Percentiles rank a stretch among this genome's conserved stretches.
phyloP scores from a whole-genome alignment of 1,139 yeast genomes.

The Pichia inconspicua region DNA sequence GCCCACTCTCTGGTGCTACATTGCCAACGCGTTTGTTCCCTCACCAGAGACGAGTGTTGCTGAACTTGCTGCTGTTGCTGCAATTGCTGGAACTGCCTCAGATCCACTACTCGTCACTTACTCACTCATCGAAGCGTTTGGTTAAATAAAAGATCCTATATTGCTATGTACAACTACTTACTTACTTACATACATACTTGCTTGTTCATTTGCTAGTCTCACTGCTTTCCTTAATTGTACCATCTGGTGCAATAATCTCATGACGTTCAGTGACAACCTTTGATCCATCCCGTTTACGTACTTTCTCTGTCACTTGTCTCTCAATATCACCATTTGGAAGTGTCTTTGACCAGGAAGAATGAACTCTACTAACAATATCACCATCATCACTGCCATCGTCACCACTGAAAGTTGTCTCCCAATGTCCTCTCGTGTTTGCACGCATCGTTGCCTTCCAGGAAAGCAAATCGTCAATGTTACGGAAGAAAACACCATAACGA shows the following conservation, averaged over 20 bases:
- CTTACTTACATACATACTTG: no score
- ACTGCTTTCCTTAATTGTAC: conserved; percentile 6
- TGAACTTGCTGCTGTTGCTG: conserved; percentile 2
- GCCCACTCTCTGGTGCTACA: conserved; percentile 32
- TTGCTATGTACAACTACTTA: no score
- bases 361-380: conserved; percentile 31
- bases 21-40: conserved; percentile 56
- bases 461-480: conserved; percentile 55
- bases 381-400: conserved; percentile 39
- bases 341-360: conserved; percentile 9
- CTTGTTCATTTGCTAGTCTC: no score
- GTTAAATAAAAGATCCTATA: not conserved
- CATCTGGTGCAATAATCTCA: conserved; percentile 25
- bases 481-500: conserved; percentile 43
- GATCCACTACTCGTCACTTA: conserved; percentile 10
- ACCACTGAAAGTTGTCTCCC: conserved; percentile 6
- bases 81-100: not conserved
- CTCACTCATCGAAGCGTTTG: conserved; percentile 15
- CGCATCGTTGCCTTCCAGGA: conserved; percentile 60
- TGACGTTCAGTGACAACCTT: conserved; percentile 34
- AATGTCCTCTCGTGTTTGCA: conserved; percentile 26
- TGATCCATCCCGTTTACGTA: conserved; percentile 63
- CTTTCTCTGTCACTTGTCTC: conserved; percentile 43
- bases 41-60: conserved; percentile 26
- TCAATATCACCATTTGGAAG: conserved; percentile 45